Base-by-base conservation (phyloP, 805 yeast species). In the Nakazawaea wyomingensis region DNA sequence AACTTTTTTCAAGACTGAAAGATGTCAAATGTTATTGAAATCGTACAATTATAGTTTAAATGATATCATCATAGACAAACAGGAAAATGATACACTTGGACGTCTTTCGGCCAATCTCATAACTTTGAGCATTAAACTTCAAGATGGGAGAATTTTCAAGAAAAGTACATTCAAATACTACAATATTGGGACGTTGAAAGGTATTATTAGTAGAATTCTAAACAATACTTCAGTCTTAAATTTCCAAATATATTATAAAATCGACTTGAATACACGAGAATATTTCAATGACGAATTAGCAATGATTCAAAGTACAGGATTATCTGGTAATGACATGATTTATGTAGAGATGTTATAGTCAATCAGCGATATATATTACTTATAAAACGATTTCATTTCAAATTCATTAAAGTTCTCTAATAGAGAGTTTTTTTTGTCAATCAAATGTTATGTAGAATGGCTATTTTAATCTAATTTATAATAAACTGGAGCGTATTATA, bases 11-110 rank as follows among this genome's bases (percentile, higher is more conserved):
- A 44, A 44, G 19, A 21, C 50, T 3, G n/a, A 27, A 16, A 54
- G 74, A 22, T 81, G 84, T 83, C 34, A 39, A 3, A 28, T 57
- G 20, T 65, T 78, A n/a, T 53, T 62, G 8, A 32, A 46, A 2
- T 64, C 62, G 43, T 65, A 79, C 53, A 60, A 54, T 2, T 47
- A 66, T 4, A 58, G 4, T 24, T 10, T 22, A 11, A 5, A 19
- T 18, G 28, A 26, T 24, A 24, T 24, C 22, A n/a, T 26, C 13
- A 31, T 18, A 17, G 5, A n/a, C n/a, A n/a, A 16, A n/a, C 10
- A 19, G 11, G 33, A 22, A 8, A 18, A n/a, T 13, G 16, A 13
- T 17, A 7, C 18, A 14, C 9, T 31, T 7, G 42, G 42, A 7
- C 31, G 24, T 10, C 34, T 40, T n/a, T 26, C 37, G 8, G 22